A percentile compares a stretch with the other conserved stretches of the same genome.
Evolutionary conservation across 345 rosid species (phyloP).

Genomic region (Citrus australasica): DNA sequence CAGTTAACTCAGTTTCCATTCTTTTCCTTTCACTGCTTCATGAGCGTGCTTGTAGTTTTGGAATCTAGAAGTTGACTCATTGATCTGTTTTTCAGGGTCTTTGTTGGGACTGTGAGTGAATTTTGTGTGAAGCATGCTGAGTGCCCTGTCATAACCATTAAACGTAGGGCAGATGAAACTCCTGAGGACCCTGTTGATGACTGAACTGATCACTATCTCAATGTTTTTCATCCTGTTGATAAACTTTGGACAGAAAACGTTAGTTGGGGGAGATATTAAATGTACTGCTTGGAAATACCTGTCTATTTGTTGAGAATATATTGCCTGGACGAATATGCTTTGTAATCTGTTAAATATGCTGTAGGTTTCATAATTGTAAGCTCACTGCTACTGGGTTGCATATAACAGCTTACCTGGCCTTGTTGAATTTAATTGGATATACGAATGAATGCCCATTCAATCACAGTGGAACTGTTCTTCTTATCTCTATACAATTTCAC

Average conservation of each 20-base stretch:
- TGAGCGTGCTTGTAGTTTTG: too few relatives aligned
- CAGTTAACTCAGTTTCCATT: not conserved
- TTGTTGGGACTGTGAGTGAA: constrained; percentile 95
- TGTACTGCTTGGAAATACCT: not conserved
- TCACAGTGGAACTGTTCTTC: too few relatives aligned
- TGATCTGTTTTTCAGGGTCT: constrained; percentile 55
- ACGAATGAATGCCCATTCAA: too few relatives aligned
- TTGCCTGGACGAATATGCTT: not conserved
- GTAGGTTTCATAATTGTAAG: not conserved
- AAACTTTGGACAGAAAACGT: not conserved
- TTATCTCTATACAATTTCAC: too few relatives aligned
- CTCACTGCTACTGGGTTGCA: too few relatives aligned
- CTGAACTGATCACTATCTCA: constrained; percentile 19
- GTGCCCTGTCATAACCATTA: constrained; percentile 84
- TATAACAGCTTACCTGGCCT: too few relatives aligned
- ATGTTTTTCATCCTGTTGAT: not conserved
- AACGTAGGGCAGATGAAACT: constrained; percentile 72
- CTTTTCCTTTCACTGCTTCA: too few relatives aligned
- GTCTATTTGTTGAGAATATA: not conserved
- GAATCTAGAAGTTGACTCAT: not conserved
- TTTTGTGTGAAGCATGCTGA: constrained; percentile 96
- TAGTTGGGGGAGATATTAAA: not conserved
- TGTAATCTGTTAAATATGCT: not conserved
- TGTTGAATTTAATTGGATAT: too few relatives aligned
- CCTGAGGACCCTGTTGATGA: constrained; percentile 97